phyloP scores from a whole-genome alignment of 139 green algal genomes.

The Tetraselmis striata region DNA sequence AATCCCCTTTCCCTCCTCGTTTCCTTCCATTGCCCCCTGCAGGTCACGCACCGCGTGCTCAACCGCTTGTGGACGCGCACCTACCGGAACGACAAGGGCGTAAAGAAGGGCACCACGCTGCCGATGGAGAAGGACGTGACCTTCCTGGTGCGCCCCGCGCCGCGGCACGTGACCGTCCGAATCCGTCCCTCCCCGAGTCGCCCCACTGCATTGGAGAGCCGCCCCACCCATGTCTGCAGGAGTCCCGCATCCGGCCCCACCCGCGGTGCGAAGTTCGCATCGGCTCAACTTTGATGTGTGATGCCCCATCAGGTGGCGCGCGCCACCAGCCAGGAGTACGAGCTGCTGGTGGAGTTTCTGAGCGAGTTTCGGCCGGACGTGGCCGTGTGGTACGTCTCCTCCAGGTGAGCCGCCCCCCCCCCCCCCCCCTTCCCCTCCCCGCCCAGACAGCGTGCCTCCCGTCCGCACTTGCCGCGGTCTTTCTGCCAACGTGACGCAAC shows the following conservation, averaged over 20 bases:
- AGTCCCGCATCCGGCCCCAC: no score
- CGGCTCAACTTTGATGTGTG: no score
- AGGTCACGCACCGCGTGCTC: constrained; percentile 14
- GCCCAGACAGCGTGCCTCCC: no score
- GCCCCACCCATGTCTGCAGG: no score
- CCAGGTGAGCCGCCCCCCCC: no score
- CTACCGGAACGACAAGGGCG: constrained; percentile 16
- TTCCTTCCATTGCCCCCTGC: no score
- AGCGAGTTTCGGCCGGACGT: constrained; percentile 17
- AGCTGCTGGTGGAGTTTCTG: constrained; percentile 21
- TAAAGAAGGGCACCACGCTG: constrained; percentile 14
- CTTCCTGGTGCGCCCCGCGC: constrained; percentile 8
- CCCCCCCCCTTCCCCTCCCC: no score
- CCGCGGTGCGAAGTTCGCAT: no score
- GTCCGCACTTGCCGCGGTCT: no score
- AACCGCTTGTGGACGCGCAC: constrained; percentile 23
- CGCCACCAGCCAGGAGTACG: constrained; percentile 20
- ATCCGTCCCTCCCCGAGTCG: not conserved
- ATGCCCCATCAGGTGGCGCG: constrained; percentile 1
- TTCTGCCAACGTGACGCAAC: no score
- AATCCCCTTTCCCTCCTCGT: no score
- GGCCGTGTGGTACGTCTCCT: constrained; percentile 10
- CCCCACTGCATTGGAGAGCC: not conserved
- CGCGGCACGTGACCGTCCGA: not conserved
- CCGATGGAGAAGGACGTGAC: constrained; percentile 24